Percentiles rank a stretch among this genome's conserved stretches.
These are phyloP conservation scores for Physcia stellaris DNA, from an alignment of 495 filamentous ascomycete genomes.

Conservation along the genomic window DNA sequence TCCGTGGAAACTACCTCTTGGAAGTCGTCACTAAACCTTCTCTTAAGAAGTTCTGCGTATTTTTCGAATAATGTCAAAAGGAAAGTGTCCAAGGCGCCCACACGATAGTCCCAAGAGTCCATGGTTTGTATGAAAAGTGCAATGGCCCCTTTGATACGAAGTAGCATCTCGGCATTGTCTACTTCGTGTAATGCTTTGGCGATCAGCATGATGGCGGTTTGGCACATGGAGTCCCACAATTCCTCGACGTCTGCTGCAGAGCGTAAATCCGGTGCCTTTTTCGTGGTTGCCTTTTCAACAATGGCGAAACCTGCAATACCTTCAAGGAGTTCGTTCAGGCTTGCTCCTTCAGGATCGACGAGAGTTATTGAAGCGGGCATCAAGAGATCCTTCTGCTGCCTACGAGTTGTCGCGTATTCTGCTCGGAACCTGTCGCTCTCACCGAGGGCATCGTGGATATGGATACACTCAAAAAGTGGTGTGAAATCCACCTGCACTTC, in stretches of 20 bases:
- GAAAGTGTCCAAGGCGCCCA: constrained; percentile 67
- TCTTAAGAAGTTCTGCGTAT: constrained; percentile 85
- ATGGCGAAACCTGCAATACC: constrained; percentile 95
- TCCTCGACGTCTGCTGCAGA: constrained; percentile 87
- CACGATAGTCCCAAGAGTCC: constrained; percentile 88
- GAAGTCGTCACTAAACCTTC: constrained; percentile 83
- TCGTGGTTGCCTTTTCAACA: constrained; percentile 87
- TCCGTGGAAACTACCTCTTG: constrained; percentile 88
- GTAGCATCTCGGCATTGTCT: constrained; percentile 66
- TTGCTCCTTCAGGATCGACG: constrained; percentile 57
- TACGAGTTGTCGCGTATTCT: constrained; percentile 80
- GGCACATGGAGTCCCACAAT: constrained; percentile 97
- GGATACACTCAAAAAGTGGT: constrained; percentile 85
- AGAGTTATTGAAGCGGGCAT: constrained; percentile 61
- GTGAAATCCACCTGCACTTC: constrained; percentile 89
- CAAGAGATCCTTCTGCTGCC: constrained; percentile 82
- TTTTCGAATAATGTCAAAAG: constrained; percentile 78
- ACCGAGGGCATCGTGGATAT: constrained; percentile 92
- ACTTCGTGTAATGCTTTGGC: constrained; percentile 61
- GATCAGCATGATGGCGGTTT: constrained; percentile 67
- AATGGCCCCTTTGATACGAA: constrained; percentile 85
- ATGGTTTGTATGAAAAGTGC: constrained; percentile 95
- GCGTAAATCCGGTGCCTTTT: constrained; percentile 64
- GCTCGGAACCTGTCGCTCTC: constrained; percentile 79
- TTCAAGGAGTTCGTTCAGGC: constrained; percentile 75